These are phyloP conservation scores for Phytomonas sp. DNA, from an alignment of 208 protist species.

Conservation along the genomic window DNA sequence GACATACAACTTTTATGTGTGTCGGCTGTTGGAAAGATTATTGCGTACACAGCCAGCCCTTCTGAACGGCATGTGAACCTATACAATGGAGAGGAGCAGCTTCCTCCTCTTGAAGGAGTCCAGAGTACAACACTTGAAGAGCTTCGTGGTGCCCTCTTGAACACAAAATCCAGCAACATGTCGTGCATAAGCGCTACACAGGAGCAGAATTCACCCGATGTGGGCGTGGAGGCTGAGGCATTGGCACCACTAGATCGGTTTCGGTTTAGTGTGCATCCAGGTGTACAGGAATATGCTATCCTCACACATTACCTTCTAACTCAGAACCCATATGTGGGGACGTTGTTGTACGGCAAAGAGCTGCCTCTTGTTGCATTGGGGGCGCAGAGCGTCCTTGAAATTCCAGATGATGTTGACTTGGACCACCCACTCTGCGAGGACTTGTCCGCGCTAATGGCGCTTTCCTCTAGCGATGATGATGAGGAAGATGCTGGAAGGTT, in stretches of 20 bases:
- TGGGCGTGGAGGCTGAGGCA: not conserved
- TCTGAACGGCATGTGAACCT: conserved; percentile 41
- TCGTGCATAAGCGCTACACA: not conserved
- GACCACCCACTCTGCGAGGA: conserved; percentile 54
- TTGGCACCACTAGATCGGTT: conserved; percentile 21
- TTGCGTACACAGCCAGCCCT: conserved; percentile 42
- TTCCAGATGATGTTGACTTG: conserved; percentile 46
- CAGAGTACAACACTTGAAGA: conserved; percentile 1
- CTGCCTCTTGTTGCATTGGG: conserved; percentile 46
- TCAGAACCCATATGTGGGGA: conserved; percentile 22
- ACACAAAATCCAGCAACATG: not conserved
- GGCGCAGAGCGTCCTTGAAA: conserved; percentile 46
- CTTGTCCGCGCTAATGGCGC: conserved; percentile 31
- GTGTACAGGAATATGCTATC: conserved; percentile 58
- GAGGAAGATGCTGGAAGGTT: conserved; percentile 10
- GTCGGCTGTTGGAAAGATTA: conserved; percentile 88
- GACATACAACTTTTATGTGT: conserved; percentile 84
- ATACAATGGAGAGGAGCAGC: conserved; percentile 44
- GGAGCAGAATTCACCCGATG: not conserved
- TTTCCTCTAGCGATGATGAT: conserved; percentile 44
- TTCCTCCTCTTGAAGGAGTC: not conserved
- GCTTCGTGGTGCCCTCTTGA: not conserved
- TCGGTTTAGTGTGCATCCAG: conserved; percentile 40
- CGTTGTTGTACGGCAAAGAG: conserved; percentile 41
- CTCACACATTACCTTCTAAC: conserved; percentile 42